Evolutionary conservation across 208 protist species (phyloP).

Genomic region (Leishmania martiniquensis): DNA sequence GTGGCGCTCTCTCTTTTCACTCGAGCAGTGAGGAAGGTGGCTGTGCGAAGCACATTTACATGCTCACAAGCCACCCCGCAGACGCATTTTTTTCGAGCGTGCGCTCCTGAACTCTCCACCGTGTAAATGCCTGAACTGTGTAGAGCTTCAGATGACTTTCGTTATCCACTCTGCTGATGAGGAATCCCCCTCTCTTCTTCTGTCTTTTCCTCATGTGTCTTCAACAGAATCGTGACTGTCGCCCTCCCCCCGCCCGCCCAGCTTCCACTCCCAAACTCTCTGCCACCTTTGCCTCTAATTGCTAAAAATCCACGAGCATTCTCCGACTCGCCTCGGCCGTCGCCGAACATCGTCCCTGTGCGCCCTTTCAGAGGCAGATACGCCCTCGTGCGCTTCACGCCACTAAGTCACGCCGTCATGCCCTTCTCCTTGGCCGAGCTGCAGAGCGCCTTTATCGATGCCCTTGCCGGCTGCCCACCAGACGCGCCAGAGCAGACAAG

Average conservation of each 20-base stretch:
- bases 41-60: not conserved
- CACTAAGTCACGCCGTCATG: not conserved
- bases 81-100: not conserved
- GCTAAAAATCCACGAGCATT: not conserved
- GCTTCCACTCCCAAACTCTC: too few relatives aligned
- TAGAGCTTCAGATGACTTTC: not conserved
- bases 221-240: not conserved
- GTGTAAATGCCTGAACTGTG: not conserved
- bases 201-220: not conserved
- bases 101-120: not conserved
- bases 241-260: not conserved
- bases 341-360: not conserved
- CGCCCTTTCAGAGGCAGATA: not conserved
- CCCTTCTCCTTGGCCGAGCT: conserved; percentile 20
- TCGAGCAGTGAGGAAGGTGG: not conserved
- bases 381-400: not conserved
- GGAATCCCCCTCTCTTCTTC: not conserved
- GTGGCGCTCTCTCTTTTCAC: too few relatives aligned
- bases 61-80: not conserved
- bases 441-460: conserved; percentile 15
- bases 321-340: not conserved
- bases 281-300: not conserved
- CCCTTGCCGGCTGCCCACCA: conserved; percentile 9
- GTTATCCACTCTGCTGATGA: not conserved
- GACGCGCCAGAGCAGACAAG: not conserved